These are phyloP conservation scores for Cadophora luteo-olivacea DNA, from an alignment of 2,329 filamentous ascomycete genomes.

Conservation along the genomic window DNA sequence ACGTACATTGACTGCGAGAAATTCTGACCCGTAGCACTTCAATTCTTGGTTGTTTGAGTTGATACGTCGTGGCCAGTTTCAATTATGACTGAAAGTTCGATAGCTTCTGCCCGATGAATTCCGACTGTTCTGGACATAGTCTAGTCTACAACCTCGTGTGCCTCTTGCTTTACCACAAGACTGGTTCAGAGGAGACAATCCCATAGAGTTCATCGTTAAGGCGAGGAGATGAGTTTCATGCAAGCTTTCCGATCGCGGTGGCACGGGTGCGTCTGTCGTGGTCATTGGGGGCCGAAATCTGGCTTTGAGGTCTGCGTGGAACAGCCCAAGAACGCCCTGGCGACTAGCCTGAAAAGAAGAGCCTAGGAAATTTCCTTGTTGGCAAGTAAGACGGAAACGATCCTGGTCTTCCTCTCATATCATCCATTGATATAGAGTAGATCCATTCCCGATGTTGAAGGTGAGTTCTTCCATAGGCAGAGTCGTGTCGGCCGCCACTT, in stretches of 20 bases:
- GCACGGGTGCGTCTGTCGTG: neutral
- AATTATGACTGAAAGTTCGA: neutral
- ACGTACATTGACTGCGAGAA: neutral
- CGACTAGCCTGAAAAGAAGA: neutral
- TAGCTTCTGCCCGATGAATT: neutral
- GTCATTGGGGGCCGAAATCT: neutral
- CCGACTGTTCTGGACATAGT: neutral
- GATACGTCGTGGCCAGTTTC: too few species aligned
- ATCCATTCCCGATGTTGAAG: neutral
- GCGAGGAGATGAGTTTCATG: neutral
- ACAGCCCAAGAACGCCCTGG: constrained; percentile 1
- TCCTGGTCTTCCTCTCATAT: neutral
- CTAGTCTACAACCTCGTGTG: neutral
- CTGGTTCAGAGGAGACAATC: neutral
- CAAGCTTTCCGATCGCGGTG: neutral
- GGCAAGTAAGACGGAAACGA: neutral
- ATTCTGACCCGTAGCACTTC: neutral
- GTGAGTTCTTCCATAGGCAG: neutral
- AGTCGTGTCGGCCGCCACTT: neutral
- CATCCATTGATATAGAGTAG: neutral
- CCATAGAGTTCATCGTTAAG: neutral
- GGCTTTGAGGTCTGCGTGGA: neutral
- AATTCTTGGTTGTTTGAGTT: too few species aligned
- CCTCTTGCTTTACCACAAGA: neutral
- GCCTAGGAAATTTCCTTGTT: neutral